Evolutionary conservation across 495 filamentous ascomycete species (phyloP), one percentile per base, ranked within the genome.

Genomic region (Neohortaea acidophila): DNA sequence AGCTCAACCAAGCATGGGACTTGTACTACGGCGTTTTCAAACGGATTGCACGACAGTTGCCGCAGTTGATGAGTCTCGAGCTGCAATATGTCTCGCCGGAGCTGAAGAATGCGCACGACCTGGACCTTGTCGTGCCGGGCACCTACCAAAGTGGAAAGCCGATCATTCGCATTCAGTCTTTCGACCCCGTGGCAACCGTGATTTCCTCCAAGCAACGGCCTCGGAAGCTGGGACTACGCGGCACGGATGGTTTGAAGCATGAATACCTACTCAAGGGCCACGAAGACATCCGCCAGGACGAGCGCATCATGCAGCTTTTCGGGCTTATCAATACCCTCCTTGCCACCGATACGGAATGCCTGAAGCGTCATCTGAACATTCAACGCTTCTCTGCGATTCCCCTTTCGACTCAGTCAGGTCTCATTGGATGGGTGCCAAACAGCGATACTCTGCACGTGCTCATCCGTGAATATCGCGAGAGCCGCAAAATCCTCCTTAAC

Each of bases 301-400:
- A 99, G 56, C 79, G 89, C 61, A 87, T 96, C 38, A 99, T 99
- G 89, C 89, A 99, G 57, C 72, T 99, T 12, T 96, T 99, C 49
- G 89, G 89, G 27, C 68, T 99, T 4, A 81, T 83, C 56, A 99
- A 99, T 48, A 99, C 91, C 0, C 71, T 96, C 8, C 70, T 99
- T 15, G 70, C 80, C 22, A 84, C 81, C 41, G 91, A 99, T 56
- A 77, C 82, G 5, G 91, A 99, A 56, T 92, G 77, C 49, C 92
- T 91, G 64, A 96, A 96, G 61, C 75, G 89, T 2, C 89, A 99
- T 57, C 67, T 99, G 26, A 89, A 84, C 40, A 93, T 99, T 43
- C 85, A 94, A 47, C 73, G 81, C 53, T 96, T 87, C 59, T 79
- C 89, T 0, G 89, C 84, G 19, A 94, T 94, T 49, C 89, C 89